Evolutionary conservation across 148 eudicot species (phyloP).

Genomic region (Persicaria tinctoria): DNA sequence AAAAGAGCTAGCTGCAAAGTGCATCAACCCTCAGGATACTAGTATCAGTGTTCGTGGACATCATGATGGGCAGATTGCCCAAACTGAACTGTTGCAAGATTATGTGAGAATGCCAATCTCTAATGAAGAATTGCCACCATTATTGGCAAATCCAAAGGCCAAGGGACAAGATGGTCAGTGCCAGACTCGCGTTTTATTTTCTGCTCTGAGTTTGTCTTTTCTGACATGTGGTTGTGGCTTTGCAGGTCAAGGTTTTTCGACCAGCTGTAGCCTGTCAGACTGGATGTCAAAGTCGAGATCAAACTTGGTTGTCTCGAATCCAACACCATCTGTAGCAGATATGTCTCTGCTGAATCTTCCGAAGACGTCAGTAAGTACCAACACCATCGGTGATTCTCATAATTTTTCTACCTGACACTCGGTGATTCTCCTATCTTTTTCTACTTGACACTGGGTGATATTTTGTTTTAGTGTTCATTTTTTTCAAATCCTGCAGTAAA

Average conservation of each 20-base stretch:
- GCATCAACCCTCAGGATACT: conserved; percentile 10
- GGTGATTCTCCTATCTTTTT: no score
- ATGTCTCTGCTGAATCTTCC: conserved; percentile 11
- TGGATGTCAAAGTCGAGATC: conserved; percentile 22
- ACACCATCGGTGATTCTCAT: no score
- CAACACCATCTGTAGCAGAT: conserved; percentile 16
- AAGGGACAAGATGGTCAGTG: conserved; percentile 20
- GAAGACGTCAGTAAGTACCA: conserved; percentile 28
- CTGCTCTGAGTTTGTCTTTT: background rate
- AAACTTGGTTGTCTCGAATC: conserved; percentile 22
- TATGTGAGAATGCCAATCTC: conserved; percentile 15
- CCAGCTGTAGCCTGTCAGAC: conserved; percentile 26
- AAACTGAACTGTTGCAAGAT: conserved; percentile 15
- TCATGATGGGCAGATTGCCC: conserved; percentile 16
- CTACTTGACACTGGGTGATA: background rate
- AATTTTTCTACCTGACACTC: no score
- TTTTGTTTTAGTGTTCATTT: background rate
- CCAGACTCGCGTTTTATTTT: background rate
- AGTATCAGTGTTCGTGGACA: conserved; percentile 15
- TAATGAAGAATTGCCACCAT: conserved; percentile 16
- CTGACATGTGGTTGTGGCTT: background rate
- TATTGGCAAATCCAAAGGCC: conserved; percentile 17
- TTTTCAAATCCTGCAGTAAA: background rate
- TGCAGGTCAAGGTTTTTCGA: conserved; percentile 30
- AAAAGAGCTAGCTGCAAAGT: conserved; percentile 19